Evolutionary conservation across 257 asterid genomes (phyloP), one percentile per base, ranked within the genome.

Genomic region (Rehmannia glutinosa): DNA sequence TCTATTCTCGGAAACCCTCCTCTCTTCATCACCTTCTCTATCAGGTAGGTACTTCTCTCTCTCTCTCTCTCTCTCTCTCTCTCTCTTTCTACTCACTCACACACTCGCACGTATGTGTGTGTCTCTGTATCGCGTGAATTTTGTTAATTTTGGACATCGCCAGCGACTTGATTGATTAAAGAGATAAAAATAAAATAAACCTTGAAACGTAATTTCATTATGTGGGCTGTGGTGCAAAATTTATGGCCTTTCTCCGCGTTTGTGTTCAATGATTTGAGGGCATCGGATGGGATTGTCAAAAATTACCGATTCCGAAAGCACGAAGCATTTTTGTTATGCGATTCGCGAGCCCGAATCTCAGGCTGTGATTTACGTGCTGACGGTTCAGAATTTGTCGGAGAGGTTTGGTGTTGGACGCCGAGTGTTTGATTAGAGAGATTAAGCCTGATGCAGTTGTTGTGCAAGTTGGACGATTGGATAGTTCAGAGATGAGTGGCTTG

Each of bases 391-490:
- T 82, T 77, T 93, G 33, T 93, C 97, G 0, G 91, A 90, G 50
- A 82, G 88, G 81, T 93, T 96, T 15, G 86, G 90, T 74, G n/a
- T 54, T 61, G 46, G 99, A 93, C 77, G 91, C 84, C 0, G 87
- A 93, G 79, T 81, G 83, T 74, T 77, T 93, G 20, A 93, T 93
- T 42, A 81, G 87, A 57, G 87, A 75, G 64, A 75, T 90, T 74
- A 81, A 80, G 75, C 99, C 99, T 24, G 97, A 93, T 24, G 97
- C 99, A 3, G 99, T 93, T 38, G 83, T 90, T n/a, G 94, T 83
- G 33, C 99, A 93, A 66, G 85, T 87, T 28, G 87, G 89, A 10
- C 74, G 67, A 15, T 32, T 58, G 64, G 79, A 70, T 61, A 73
- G 67, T 35, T 16, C 69, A 0, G 87, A 77, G 64, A 24, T 43